phyloP scores from a whole-genome alignment of 495 filamentous ascomycete species.

The Aspergillus steynii region DNA sequence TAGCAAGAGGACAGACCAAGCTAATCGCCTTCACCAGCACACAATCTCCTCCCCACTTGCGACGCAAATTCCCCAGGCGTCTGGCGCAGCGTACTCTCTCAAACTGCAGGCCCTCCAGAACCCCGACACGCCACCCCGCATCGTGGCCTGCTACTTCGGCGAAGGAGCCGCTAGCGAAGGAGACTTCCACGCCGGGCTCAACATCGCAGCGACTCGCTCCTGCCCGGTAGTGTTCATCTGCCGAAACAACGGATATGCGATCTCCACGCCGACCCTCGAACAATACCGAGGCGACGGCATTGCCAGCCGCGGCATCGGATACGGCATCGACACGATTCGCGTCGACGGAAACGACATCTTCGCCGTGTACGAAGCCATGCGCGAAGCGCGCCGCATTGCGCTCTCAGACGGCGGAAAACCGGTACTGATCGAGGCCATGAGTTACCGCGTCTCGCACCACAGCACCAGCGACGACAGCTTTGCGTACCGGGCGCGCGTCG shows the following conservation, averaged over 20 bases:
- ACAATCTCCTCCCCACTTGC: constrained; percentile 92
- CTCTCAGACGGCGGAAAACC: constrained; percentile 75
- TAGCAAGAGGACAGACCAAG: constrained; percentile 10
- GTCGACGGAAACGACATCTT: constrained; percentile 98
- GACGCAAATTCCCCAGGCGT: constrained; percentile 93
- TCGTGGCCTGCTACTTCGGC: constrained; percentile 91
- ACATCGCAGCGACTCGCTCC: constrained; percentile 90
- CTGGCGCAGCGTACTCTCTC: constrained; percentile 90
- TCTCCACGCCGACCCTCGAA: constrained; percentile 90
- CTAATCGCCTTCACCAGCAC: constrained; percentile 52
- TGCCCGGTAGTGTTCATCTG: constrained; percentile 95
- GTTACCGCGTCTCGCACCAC: constrained; percentile 94
- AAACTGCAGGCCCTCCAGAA: constrained; percentile 81
- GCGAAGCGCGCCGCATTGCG: constrained; percentile 73
- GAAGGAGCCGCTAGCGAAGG: constrained; percentile 98
- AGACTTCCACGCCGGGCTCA: constrained; percentile 96
- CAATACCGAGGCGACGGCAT: constrained; percentile 98
- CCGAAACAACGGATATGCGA: constrained; percentile 97
- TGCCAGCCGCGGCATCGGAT: constrained; percentile 89
- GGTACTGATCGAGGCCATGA: constrained; percentile 94
- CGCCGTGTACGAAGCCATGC: constrained; percentile 83
- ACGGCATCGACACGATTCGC: constrained; percentile 94
- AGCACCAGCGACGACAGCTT: constrained; percentile 98
- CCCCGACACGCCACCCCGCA: constrained; percentile 61
- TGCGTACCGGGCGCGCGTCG: constrained; percentile 88